Conservation (phyloP, 306 rosid species). For the Lablab purpureus region DNA sequence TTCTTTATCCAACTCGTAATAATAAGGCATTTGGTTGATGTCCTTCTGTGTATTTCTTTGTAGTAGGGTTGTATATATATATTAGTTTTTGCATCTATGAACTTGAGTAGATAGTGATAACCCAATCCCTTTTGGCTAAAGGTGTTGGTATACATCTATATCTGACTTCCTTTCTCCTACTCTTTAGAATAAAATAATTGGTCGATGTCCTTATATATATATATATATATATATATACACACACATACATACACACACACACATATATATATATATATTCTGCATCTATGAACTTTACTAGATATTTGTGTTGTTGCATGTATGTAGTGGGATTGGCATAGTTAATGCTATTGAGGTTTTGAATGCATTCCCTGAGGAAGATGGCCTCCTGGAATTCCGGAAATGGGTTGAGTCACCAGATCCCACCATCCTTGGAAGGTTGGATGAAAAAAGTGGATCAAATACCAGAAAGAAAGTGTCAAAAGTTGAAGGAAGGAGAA, state of each 20-base stretch:
- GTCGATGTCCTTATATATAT: not conserved
- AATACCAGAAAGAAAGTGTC: conserved; percentile 61
- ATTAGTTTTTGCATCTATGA: conserved; percentile 18
- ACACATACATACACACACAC: no score
- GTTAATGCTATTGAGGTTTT: conserved; percentile 97
- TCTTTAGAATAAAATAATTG: not conserved
- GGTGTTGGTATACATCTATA: conserved; percentile 26
- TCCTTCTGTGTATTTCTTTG: conserved; percentile 18
- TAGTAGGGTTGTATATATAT: conserved; percentile 37
- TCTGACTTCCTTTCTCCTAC: conserved; percentile 14
- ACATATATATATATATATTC: conserved; percentile 9
- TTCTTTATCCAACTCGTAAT: not conserved
- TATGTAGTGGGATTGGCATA: conserved; percentile 93
- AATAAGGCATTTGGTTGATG: conserved; percentile 7
- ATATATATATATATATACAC: conserved; percentile 4
- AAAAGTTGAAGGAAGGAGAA: conserved; percentile 52
- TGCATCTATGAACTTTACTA: conserved; percentile 39
- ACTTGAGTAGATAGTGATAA: conserved; percentile 35
- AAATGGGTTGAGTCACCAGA: conserved; percentile 98
- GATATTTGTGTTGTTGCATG: conserved; percentile 37
- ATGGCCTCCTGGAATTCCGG: conserved; percentile 80
- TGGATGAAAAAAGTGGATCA: conserved; percentile 58
- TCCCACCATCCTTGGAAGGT: conserved; percentile 82
- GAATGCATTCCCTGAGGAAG: conserved; percentile 91
- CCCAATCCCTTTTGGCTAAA: not conserved